Conservation (phyloP, 2,329 filamentous ascomycete species). For the Aciculosporium take region DNA sequence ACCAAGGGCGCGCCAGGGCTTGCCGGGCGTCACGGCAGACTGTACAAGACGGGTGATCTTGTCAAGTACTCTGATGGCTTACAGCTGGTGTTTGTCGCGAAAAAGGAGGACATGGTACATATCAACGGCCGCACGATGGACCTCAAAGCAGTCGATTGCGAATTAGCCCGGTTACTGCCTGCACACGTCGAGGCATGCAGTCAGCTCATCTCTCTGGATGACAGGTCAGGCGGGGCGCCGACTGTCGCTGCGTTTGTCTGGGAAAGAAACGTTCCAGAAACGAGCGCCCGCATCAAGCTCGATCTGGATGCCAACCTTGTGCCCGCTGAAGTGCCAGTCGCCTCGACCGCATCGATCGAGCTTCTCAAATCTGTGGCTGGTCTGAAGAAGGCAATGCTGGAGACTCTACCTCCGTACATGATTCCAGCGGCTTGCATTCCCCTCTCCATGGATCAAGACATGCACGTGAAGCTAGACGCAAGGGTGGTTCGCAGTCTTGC, state of each 20-base stretch:
- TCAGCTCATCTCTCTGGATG: slow-evolving; percentile 10
- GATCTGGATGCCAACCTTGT: not conserved
- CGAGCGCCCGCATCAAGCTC: slow-evolving; percentile 5
- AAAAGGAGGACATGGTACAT: slow-evolving; percentile 11
- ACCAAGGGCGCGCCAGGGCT: slow-evolving; percentile 6
- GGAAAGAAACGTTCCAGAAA: not conserved
- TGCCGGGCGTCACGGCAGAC: slow-evolving; percentile 11
- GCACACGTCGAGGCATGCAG: slow-evolving; percentile 6
- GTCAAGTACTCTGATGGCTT: slow-evolving; percentile 15
- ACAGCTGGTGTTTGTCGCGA: slow-evolving; percentile 11
- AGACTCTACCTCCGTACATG: slow-evolving; percentile 14
- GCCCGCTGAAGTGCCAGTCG: slow-evolving; percentile 6
- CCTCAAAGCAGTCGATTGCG: slow-evolving; percentile 11
- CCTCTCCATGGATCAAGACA: not conserved
- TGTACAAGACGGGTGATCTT: slow-evolving; percentile 13
- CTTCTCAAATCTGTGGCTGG: slow-evolving; percentile 11
- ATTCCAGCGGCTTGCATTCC: slow-evolving; percentile 8
- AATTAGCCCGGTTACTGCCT: slow-evolving; percentile 12
- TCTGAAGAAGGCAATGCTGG: slow-evolving; percentile 14
- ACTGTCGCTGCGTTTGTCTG: not conserved
- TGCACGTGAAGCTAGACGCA: not conserved
- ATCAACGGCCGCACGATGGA: slow-evolving; percentile 13
- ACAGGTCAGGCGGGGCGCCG: slow-evolving; percentile 2
- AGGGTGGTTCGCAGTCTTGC: slow-evolving; percentile 33
- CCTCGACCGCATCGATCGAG: slow-evolving; percentile 8